A percentile compares a stretch with the other conserved stretches of the same genome.
These are phyloP conservation scores for Fusarium sulawesiense DNA, from an alignment of 2,329 filamentous ascomycete genomes.

Conservation along the genomic window DNA sequence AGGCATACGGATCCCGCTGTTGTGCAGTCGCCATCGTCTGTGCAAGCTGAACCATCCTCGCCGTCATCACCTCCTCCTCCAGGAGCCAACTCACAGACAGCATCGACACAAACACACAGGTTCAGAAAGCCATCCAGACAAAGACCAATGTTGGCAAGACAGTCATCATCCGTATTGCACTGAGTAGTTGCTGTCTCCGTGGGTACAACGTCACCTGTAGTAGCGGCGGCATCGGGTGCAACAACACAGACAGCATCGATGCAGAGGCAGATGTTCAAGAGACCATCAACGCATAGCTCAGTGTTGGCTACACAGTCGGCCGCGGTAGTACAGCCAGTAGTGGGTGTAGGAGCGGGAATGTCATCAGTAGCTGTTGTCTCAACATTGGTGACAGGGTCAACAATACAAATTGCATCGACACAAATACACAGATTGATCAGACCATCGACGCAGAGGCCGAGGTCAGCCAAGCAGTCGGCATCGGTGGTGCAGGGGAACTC, in stretches of 20 bases:
- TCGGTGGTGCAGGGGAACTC: background rate
- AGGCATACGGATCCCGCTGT: background rate
- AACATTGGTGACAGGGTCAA: background rate
- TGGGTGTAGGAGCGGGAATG: background rate
- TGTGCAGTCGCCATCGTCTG: background rate
- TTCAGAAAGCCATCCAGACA: background rate
- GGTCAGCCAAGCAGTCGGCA: background rate
- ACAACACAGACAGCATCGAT: background rate
- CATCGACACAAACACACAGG: background rate
- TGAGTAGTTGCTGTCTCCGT: background rate
- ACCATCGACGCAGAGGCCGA: constrained; percentile 3
- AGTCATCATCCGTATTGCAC: background rate
- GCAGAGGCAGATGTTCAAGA: background rate
- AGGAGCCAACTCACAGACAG: background rate
- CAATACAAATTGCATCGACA: constrained; percentile 2
- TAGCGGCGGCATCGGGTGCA: background rate
- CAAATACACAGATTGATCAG: constrained; percentile 10
- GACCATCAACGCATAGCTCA: background rate
- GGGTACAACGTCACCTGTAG: background rate
- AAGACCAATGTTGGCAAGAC: background rate
- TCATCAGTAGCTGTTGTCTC: background rate
- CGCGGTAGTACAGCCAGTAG: background rate
- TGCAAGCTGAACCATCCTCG: background rate
- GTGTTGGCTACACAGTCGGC: background rate
- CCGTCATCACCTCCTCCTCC: background rate